Evolutionary conservation across 129 eudicot species (phyloP).

Genomic region (Flaveria linearis): DNA sequence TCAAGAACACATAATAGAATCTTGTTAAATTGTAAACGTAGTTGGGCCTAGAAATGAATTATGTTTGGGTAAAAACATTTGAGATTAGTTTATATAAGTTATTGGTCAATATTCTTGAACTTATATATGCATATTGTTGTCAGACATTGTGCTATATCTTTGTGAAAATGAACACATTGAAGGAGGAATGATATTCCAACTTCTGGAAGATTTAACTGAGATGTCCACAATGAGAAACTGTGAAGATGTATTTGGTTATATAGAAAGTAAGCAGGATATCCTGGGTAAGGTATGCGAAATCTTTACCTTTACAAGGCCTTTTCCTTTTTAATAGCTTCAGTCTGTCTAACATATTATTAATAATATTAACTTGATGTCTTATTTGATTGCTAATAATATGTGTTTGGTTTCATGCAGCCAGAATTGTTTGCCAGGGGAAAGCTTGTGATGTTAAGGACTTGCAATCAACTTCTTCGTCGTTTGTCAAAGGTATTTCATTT

Average conservation of each 20-base stretch:
- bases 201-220: slow-evolving; percentile 94
- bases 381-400: not conserved
- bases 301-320: slow-evolving; percentile 14
- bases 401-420: slow-evolving; percentile 53
- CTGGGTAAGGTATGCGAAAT: slow-evolving; percentile 72
- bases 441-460: slow-evolving; percentile 96
- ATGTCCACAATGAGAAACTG: slow-evolving; percentile 99
- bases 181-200: slow-evolving; percentile 97
- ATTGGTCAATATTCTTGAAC: slow-evolving; percentile 1
- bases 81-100: not conserved
- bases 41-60: not conserved
- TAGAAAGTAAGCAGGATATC: slow-evolving; percentile 95
- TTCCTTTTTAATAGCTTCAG: not conserved
- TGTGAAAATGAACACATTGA: slow-evolving; percentile 97
- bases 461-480: slow-evolving; percentile 98
- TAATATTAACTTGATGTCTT: not conserved
- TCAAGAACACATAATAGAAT: not conserved
- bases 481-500: slow-evolving; percentile 71
- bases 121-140: slow-evolving; percentile 5
- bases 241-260: slow-evolving; percentile 87
- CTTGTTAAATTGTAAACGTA: not conserved
- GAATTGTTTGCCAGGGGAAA: slow-evolving; percentile 97
- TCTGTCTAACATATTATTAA: not conserved
- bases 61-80: no score
- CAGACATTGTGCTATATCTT: slow-evolving; percentile 91